phyloP scores from a whole-genome alignment of 2,329 filamentous ascomycete genomes.

The Torrubiellomyces zombiae region DNA sequence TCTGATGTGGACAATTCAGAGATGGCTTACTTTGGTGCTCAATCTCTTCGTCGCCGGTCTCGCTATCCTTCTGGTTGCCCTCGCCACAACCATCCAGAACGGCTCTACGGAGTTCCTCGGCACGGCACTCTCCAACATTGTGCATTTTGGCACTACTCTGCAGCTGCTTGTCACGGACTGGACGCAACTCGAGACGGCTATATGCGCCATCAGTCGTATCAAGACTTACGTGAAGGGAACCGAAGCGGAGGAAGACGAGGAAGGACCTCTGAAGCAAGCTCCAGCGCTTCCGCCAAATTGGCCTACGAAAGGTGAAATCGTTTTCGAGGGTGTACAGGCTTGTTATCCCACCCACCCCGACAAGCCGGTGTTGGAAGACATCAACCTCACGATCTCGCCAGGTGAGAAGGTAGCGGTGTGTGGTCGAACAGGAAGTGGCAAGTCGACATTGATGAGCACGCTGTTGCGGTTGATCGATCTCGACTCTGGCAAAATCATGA shows the following conservation, averaged over 20 bases:
- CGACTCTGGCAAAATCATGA: constrained; percentile 20
- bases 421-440: constrained; percentile 25
- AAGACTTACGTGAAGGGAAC: not conserved
- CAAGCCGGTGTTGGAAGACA: constrained; percentile 10
- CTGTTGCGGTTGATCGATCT: constrained; percentile 30
- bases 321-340: not conserved
- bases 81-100: constrained; percentile 20
- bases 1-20: constrained; percentile 28
- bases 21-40: constrained; percentile 30
- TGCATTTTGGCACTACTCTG: constrained; percentile 1
- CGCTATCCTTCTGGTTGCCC: constrained; percentile 25
- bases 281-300: not conserved
- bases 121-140: constrained; percentile 1
- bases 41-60: constrained; percentile 28
- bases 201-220: constrained; percentile 2
- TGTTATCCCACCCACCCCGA: not conserved
- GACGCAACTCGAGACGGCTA: constrained; percentile 1
- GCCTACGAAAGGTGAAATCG: not conserved
- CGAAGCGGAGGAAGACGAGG: not conserved
- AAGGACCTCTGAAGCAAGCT: constrained; percentile 23
- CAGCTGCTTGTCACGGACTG: not conserved
- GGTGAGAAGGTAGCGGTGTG: constrained; percentile 23
- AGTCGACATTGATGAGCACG: constrained; percentile 21
- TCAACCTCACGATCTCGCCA: constrained; percentile 13
- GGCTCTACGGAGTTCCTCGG: constrained; percentile 1